Evolutionary conservation across 306 rosid species (phyloP), one percentile per base, ranked within the genome.

Genomic region (Prunus kanzakura): DNA sequence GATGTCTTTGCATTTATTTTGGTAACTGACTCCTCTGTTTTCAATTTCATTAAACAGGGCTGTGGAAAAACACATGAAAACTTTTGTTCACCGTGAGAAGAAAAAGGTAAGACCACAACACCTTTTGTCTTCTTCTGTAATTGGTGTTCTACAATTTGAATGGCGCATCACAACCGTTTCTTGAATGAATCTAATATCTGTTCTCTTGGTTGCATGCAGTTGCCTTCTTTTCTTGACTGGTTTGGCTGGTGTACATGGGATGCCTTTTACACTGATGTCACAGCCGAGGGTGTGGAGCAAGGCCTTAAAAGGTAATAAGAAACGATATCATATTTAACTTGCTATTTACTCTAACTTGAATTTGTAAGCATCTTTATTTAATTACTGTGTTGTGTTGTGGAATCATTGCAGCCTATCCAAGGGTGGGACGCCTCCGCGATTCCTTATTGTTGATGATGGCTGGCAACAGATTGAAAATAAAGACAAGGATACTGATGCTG

Each of bases 161-260:
- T 49, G 71, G 11, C 67, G 61, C 12, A 30, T 16, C 64, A 14
- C 41, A 4, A 61, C 41, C 61, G 29, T 35, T 69, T 51, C 73
- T 51, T 27, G 60, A 41, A 43, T 69, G 74, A 61, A 47, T 76
- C 73, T 82, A 63, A 72, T 23, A n/a, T 81, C 80, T 73, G 49
- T 80, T 71, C 14, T 76, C 38, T 81, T 80, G 78, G 60, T 66
- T 78, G 55, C 71, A 20, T 85, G 78, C 56, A 94, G 97, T 80
- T 91, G 76, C 99, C 99, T 67, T 87, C 97, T 62, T 86, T 92
- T 78, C 82, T 96, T 47, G 91, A 96, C 66, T 91, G 96, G 96
- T 96, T 96, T 87, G 99, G 99, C 65, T 96, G 98, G 99, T 96
- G 99, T 79, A 96, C 99, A 64, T 96, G 99, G 99, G 99, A 96